Percentiles rank a stretch among this genome's conserved stretches.
phyloP scores from a whole-genome alignment of 1,139 yeast species.

The Saccharomyces hybrid region DNA sequence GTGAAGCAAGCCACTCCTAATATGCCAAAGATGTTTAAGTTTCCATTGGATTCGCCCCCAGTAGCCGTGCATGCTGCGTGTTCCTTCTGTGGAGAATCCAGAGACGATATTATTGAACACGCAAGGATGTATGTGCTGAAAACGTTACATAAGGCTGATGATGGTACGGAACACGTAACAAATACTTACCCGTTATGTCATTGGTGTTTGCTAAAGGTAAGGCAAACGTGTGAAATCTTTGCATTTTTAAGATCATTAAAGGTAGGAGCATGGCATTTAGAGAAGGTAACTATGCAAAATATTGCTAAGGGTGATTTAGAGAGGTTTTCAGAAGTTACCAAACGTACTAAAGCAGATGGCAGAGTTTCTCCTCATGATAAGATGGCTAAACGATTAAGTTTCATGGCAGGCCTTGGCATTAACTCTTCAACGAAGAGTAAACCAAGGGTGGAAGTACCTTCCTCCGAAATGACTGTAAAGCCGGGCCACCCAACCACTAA shows the following conservation, averaged over 20 bases:
- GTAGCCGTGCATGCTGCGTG: conserved; percentile 72
- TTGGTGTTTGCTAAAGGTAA: conserved; percentile 67
- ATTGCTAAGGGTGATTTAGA: conserved; percentile 13
- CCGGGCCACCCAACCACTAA: conserved; percentile 26
- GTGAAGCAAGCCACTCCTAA: neutral
- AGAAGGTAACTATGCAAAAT: conserved; percentile 29
- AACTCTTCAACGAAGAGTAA: conserved; percentile 8
- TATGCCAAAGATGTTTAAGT: conserved; percentile 33
- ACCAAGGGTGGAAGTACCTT: conserved; percentile 14
- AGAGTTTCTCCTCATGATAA: conserved; percentile 10
- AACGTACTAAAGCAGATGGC: neutral
- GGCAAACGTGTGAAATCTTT: conserved; percentile 73
- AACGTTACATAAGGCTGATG: conserved; percentile 23
- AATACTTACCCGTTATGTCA: conserved; percentile 67
- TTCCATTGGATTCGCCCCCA: conserved; percentile 46
- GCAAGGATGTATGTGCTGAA: conserved; percentile 69
- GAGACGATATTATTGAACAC: conserved; percentile 64
- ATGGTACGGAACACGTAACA: conserved; percentile 28
- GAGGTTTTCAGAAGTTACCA: conserved; percentile 11
- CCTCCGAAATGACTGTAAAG: conserved; percentile 10
- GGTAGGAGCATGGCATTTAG: conserved; percentile 43
- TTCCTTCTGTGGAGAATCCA: conserved; percentile 73
- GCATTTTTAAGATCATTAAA: conserved; percentile 63
- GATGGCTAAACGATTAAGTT: conserved; percentile 20
- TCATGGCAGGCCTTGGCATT: conserved; percentile 20